Evolutionary conservation across 2,329 filamentous ascomycete species (phyloP), one percentile per base, ranked within the genome.

Genomic region (Ophiostoma quercus): DNA sequence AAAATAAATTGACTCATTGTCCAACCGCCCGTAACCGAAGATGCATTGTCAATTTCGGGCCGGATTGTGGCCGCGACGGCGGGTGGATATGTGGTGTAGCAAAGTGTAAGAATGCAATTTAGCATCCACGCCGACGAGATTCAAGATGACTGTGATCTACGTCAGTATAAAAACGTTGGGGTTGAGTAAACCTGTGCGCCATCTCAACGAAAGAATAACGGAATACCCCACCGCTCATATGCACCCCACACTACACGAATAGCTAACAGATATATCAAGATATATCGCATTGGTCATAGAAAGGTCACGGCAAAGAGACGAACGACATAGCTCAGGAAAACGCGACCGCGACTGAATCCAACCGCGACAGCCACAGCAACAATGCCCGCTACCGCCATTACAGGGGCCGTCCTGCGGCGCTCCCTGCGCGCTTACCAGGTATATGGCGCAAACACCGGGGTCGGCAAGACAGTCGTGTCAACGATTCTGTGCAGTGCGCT

Each of bases 391-490:
- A 66, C 60, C 3, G 41, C 41, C 60, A 66, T 66, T 14, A 66
- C 68, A 4, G 66, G 69, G 19, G 22, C 87, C 68, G 82, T 87
- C 66, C 82, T 93, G 51, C 92, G 88, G 86, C 87, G 88, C 71
- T 86, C 85, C 9, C 82, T 94, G 69, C 86, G 87, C 72, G 83
- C 87, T 14, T 86, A 91, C 74, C 92, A 95, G 78, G 82, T 96
- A 51, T 96, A 91, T 75, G 92, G 92, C 37, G 90, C 92, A 66
- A 95, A 94, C 75, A 95, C 92, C 0, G 87, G 91, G 73, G 91
- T 95, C 34, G 92, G 92, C 73, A 96, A 96, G 82, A 96, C 92
- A 0, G 86, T 96, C 41, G 85, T 93, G 71, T 89, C 90, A 1
- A 92, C 91, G 0, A 79, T 92, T 14, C 81, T 96, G 3, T 90